Evolutionary conservation across 1,284 basidiomycete species (phyloP), one percentile per base, ranked within the genome.

Genomic region (Marasmius oreades): DNA sequence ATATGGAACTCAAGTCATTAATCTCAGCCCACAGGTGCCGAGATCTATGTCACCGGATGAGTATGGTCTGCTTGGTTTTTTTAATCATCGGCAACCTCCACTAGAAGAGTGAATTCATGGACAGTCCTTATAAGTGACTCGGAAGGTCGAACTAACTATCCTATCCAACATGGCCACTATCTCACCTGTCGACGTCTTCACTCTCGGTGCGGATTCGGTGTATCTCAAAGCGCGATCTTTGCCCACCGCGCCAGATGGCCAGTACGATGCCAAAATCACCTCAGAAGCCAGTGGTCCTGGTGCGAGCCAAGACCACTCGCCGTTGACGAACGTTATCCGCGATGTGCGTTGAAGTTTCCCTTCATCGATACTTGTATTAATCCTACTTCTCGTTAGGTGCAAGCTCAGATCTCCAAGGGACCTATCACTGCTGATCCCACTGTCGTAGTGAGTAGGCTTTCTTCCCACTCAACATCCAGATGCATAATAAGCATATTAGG

Each of bases 201-300:
- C 60, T 1, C 57, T 67, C 20, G 66, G 59, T 12, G 63, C 63
- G 14, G 70, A 71, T 36, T 63, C 64, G 5, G 57, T 57, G 31
- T 67, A 68, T 59, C 65, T 71, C 39, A 61, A 65, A 18, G 61
- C 62, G 34, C 62, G 70, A 36, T 57, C 64, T 31, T 60, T 64
- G 0, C 70, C 70, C 22, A 57, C 60, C 31, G 62, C 62, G 0
- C 69, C 69, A 3, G 65, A 66, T 56, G 70, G 70, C 5, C 65
- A 66, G 23, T 71, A 71, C 55, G 70, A 71, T 52, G 68, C 67
- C 64, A 60, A 71, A 53, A 58, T 66, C 28, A 57, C 62, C 20
- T 55, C 62, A 0, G 56, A 67, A 43, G 57, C 64, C 2, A 58
- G 61, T 14, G 59, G 61, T n/a, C 60, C 62, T 20, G 58, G 61